A percentile compares a stretch with the other conserved stretches of the same genome.
Conservation (phyloP, 1,284 basidiomycete species). For the Malassezia furfur region DNA sequence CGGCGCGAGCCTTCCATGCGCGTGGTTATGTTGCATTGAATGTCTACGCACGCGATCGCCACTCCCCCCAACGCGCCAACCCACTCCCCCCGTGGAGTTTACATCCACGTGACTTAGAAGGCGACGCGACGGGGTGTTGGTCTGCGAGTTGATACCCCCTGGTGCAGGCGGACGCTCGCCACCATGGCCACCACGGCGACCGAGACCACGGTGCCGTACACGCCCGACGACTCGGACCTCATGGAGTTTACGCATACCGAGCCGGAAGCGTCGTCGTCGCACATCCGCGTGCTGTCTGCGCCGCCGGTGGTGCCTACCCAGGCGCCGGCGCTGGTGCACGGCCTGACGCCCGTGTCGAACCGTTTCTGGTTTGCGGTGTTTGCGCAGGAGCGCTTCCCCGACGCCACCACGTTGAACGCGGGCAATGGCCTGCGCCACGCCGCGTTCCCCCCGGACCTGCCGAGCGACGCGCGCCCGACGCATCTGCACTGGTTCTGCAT, state of each 20-base stretch:
- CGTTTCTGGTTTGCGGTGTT: constrained; percentile 41
- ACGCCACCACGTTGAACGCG: constrained; percentile 24
- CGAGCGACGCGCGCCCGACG: constrained; percentile 16
- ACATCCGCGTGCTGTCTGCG: no score
- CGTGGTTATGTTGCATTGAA: no score
- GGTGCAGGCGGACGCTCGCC: not conserved
- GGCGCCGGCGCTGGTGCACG: constrained; percentile 18
- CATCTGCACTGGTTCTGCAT: constrained; percentile 51
- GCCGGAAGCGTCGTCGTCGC: no score
- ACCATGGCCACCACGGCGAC: not conserved
- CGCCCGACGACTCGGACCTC: constrained; percentile 38
- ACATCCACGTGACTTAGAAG: not conserved
- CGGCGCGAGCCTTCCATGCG: no score
- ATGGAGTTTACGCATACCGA: constrained; percentile 17
- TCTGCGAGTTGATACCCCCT: not conserved
- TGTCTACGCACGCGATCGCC: not conserved
- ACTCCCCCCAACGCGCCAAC: not conserved
- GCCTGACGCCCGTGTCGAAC: constrained; percentile 32
- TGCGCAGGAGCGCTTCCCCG: constrained; percentile 11
- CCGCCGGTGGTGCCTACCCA: not conserved
- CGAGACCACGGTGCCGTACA: constrained; percentile 11
- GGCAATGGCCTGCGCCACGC: constrained; percentile 14
- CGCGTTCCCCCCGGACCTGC: constrained; percentile 18
- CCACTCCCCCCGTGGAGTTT: constrained; percentile 2
- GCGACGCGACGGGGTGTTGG: not conserved